Base-by-base conservation (phyloP, 306 rosid species). In the Calophaca sinica region DNA sequence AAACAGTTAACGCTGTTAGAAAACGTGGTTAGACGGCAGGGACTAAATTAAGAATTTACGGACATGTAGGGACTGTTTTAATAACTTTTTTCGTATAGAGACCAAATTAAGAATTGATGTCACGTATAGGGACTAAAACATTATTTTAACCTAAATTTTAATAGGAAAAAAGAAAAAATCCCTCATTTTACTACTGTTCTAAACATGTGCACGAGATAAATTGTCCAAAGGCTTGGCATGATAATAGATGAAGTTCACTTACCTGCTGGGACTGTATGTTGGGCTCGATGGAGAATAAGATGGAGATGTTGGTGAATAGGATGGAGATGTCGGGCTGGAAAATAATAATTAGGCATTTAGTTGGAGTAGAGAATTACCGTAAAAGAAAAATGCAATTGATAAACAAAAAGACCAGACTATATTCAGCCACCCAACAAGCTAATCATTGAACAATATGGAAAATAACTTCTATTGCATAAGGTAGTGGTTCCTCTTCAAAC, bases 241-340 rank as follows among this genome's bases (percentile, higher is more conserved):
- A 79, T 20, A 72, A 67, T 36, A 74, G 8, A 51, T 15, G 42
- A 61, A 73, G 12, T 57, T 69, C 60, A 70, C 86, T 79, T 85
- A 92, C 99, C 99, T 94, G 90, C 96, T 89, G 20, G 98, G 97
- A 83, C 94, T 94, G 78, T 89, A 91, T 1, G 98, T 89, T 49
- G 98, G 98, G 86, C 98, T 94, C 5, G 99, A 89, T 46, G 97
- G 99, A 75, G 99, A 94, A 80, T 92, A 94, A 0, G 97, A 87
- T 36, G 97, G 97, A 75, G 99, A 94, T 28, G 99, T 91, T 28
- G 99, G 99, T 31, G 99, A 94, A 84, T 94, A 94, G 38, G 99
- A 88, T 9, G 99, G 99, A 12, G 97, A 94, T 1, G 99, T 94
- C 12, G 97, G 99, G 82, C 99, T 94, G 91, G 80, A 82, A 73